Percentiles rank a stretch among this genome's conserved stretches.
phyloP scores from a whole-genome alignment of 768 basidiomycete species.

The Kondoa subrosea region DNA sequence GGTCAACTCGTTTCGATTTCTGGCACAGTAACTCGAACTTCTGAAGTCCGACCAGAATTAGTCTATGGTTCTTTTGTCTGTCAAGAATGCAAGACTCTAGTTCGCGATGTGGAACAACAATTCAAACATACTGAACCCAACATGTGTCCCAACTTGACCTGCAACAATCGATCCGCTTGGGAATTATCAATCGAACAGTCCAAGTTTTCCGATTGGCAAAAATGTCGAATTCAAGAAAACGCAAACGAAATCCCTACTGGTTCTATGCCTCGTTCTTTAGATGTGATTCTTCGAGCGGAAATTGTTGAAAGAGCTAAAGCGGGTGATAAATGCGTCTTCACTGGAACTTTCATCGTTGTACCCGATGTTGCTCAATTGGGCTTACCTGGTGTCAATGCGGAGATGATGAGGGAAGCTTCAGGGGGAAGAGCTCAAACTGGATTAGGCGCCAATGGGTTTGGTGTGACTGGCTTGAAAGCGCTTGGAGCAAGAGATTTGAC shows the following conservation, averaged over 20 bases:
- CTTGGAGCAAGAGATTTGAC: constrained; percentile 87
- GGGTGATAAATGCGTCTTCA: constrained; percentile 95
- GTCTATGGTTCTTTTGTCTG: constrained; percentile 86
- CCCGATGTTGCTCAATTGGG: constrained; percentile 95
- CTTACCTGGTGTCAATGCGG: constrained; percentile 80
- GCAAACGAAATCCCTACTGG: constrained; percentile 97
- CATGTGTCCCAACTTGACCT: constrained; percentile 84
- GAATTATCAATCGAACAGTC: constrained; percentile 87
- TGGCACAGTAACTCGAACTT: constrained; percentile 92
- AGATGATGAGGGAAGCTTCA: constrained; percentile 71
- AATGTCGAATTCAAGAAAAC: constrained; percentile 96
- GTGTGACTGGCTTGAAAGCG: constrained; percentile 85
- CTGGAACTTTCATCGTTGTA: constrained; percentile 93
- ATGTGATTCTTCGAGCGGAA: constrained; percentile 86
- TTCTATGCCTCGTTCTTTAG: constrained; percentile 90
- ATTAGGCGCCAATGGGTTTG: constrained; percentile 38
- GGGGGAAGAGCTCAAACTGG: constrained; percentile 51
- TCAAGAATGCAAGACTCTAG: constrained; percentile 64
- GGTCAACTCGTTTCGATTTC: constrained; percentile 87
- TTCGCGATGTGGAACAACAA: constrained; percentile 91
- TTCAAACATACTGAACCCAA: constrained; percentile 99
- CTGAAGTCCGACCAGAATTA: constrained; percentile 89
- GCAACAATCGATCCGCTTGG: constrained; percentile 78
- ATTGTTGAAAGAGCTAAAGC: constrained; percentile 98
- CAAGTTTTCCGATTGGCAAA: constrained; percentile 98